Base-by-base conservation (phyloP, 2,329 filamentous ascomycete species). In the Amesomyces nigricolor region DNA sequence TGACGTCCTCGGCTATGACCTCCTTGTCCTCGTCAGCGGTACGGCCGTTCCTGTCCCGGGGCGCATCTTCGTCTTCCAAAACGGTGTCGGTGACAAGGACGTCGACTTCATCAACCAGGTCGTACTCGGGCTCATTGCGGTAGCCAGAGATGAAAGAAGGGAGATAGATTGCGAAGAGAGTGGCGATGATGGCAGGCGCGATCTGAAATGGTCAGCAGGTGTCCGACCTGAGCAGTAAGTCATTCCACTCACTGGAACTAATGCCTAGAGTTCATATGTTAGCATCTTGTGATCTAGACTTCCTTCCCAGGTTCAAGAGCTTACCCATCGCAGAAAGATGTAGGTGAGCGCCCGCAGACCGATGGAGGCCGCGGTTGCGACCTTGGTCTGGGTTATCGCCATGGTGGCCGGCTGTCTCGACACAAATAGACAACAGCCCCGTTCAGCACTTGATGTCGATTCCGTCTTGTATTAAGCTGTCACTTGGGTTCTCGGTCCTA, bases 161-260 rank as follows among this genome's bases (percentile, higher is more conserved):
- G 0, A 85, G 66, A 62, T 89, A 89, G 55, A 89, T 70, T 22
- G 80, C 83, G 58, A 87, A 83, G 2, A 87, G 72, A 0, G 85
- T 77, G 54, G 83, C 82, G 3, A 83, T 73, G 10, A 78, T 63
- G 13, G 62, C 54, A 5, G 68, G 65, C 3, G 65, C 37, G 10
- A 58, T 19, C 63, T 65, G 17, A 38, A 2, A 16, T 22, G 39
- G 59, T 63, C 55, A 59, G 57, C 30, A 32, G 17, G 11, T 3
- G 30, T n/a, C 5, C 4, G 16, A 37, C 13, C 44, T 44, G 22
- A 16, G 14, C 11, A 13, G 22, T 19, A 30, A 42, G 7, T 5
- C 10, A 30, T 29, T 39, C 5, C 35, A 59, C 70, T 63, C 65
- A 74, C 72, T 56, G 72, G 72, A 42, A 68, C 56, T 5, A 72